Evolutionary conservation across 805 yeast species (phyloP), one percentile per base, ranked within the genome.

Genomic region (Wickerhamomyces mucosus): DNA sequence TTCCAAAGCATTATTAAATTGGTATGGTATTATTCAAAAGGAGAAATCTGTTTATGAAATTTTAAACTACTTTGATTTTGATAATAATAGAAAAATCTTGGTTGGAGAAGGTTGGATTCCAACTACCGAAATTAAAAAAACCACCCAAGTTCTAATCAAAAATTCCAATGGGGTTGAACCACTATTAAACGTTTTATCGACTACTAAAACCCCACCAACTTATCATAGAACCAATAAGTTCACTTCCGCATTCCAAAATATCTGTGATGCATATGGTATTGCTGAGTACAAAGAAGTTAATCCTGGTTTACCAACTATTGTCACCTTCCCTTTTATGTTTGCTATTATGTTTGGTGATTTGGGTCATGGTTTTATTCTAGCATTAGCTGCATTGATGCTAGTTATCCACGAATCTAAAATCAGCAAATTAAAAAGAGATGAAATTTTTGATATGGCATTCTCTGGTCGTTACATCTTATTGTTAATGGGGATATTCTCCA

Each of bases 61-160:
- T 1, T 67, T 92, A 63, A 85, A 89, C 57, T 80, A 81, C 37
- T 81, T 82, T 45, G 76, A 78, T 44, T 78, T 72, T 50, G 92
- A 81, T 51, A 58, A 51, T 76, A 83, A 58, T 92, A 85, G 59
- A 84, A 75, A 48, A 64, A 80, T 26, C 22, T 65, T 92, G 41
- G 75, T 89, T 33, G 96, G 94, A 15, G 98, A 92, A 62, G 98
- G 97, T 21, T 92, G 99, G 99, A 65, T 86, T 21, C 97, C 99
- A 26, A 67, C 78, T 16, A 74, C 72, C 40, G 95, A 86, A 39
- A 58, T 89, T 26, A 64, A 66, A 10, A 45, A 58, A 67, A 33
- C 69, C 70, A 26, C 67, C 85, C 51, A 69, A 73, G 48, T 77
- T 77, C 50, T 64, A 73, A 29, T 79, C 72, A 31, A 82, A 75